Conservation (phyloP, 2,329 filamentous ascomycete species). For the Monilinia polystroma region DNA sequence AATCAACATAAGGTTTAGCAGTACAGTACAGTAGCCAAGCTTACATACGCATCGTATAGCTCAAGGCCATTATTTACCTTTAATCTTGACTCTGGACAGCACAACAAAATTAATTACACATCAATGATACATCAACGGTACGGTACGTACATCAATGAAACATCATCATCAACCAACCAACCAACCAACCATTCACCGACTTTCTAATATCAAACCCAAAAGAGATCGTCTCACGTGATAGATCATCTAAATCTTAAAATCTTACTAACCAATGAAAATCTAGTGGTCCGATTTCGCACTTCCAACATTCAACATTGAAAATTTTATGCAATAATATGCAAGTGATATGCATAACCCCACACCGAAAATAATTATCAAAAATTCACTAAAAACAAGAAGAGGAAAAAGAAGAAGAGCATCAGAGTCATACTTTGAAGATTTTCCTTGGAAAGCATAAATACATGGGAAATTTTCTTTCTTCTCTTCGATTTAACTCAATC, state of each 20-base stretch:
- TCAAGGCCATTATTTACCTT: too few species aligned
- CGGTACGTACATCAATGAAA: too few species aligned
- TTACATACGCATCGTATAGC: too few species aligned
- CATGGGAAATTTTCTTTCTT: conserved; percentile 1
- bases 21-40: too few species aligned
- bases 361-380: not conserved
- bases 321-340: not conserved
- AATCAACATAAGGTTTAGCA: too few species aligned
- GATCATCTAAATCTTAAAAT: not conserved
- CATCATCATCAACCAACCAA: too few species aligned
- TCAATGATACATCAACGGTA: too few species aligned
- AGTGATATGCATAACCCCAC: not conserved
- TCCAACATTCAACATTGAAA: not conserved
- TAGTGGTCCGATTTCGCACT: conserved; percentile 10
- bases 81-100: too few species aligned
- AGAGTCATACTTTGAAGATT: conserved; percentile 16
- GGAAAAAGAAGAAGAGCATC: not conserved
- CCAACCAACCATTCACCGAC: conserved; percentile 1
- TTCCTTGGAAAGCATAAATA: conserved; percentile 16
- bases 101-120: too few species aligned
- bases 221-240: not conserved
- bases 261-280: conserved; percentile 8
- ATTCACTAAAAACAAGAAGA: too few species aligned
- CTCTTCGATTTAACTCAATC: not conserved
- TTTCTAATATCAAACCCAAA: not conserved